phyloP scores from a whole-genome alignment of 805 yeast genomes.

The Candida qinlingensis region DNA sequence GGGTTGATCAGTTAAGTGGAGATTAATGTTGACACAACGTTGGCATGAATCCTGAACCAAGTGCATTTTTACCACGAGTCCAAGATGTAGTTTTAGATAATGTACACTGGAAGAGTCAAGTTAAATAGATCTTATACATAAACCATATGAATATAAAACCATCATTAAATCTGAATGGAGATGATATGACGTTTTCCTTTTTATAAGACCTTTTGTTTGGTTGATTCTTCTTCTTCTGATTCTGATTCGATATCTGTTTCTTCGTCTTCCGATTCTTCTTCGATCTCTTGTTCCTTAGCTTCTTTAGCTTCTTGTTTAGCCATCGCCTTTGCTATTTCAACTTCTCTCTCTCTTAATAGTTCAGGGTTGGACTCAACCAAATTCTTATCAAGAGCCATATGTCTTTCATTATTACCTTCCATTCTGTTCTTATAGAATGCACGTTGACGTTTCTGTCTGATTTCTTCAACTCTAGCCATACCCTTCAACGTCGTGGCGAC shows the following conservation, averaged over 20 bases:
- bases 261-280: slow-evolving; percentile 44
- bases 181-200: too few species aligned
- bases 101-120: too few species aligned
- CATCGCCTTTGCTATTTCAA: slow-evolving; percentile 72
- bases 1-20: too few species aligned
- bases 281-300: slow-evolving; percentile 40
- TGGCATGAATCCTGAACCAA: too few species aligned
- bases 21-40: too few species aligned
- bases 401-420: slow-evolving; percentile 92
- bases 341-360: slow-evolving; percentile 86
- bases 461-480: slow-evolving; percentile 93
- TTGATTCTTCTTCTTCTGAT: slow-evolving; percentile 46
- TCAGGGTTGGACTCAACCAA: slow-evolving; percentile 87
- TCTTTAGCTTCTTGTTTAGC: slow-evolving; percentile 65
- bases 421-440: slow-evolving; percentile 99
- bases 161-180: too few species aligned
- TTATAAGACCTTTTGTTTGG: slow-evolving; percentile 35
- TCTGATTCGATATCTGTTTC: slow-evolving; percentile 57
- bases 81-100: too few species aligned
- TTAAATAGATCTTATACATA: too few species aligned
- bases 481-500: slow-evolving; percentile 92
- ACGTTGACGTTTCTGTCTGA: slow-evolving; percentile 92
- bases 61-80: too few species aligned
- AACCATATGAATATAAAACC: too few species aligned
- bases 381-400: slow-evolving; percentile 79